Evolutionary conservation across 2,329 filamentous ascomycete species (phyloP).

Genomic region (Nemania diffusa): DNA sequence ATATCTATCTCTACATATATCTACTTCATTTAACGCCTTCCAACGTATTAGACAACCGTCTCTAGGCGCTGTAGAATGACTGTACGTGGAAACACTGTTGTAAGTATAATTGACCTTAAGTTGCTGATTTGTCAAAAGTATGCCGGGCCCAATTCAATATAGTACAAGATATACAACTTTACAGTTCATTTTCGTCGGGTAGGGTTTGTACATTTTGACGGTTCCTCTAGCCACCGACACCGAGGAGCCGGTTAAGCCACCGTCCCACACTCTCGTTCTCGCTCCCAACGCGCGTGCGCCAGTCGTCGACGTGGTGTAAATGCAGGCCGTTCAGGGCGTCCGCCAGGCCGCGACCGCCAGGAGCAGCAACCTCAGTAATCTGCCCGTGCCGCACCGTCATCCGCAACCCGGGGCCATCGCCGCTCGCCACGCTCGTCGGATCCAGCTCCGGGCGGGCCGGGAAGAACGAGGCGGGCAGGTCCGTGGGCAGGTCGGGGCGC

Average conservation of each 20-base stretch:
- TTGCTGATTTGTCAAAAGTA: background rate
- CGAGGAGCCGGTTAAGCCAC: slow-evolving; percentile 49
- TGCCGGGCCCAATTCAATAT: background rate
- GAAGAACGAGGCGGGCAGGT: slow-evolving; percentile 56
- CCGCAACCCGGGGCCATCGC: slow-evolving; percentile 19
- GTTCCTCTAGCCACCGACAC: slow-evolving; percentile 23
- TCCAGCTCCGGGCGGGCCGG: slow-evolving; percentile 45
- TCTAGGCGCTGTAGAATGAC: background rate
- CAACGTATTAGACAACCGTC: background rate
- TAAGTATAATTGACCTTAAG: background rate
- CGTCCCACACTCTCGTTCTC: slow-evolving; percentile 37
- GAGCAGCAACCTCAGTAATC: slow-evolving; percentile 43
- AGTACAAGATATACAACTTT: background rate
- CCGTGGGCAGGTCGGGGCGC: slow-evolving; percentile 56
- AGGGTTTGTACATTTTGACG: background rate
- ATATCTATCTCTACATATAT: slow-evolving; percentile 18
- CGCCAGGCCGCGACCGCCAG: background rate
- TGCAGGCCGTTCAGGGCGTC: slow-evolving; percentile 33
- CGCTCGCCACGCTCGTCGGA: background rate
- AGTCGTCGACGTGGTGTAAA: slow-evolving; percentile 46
- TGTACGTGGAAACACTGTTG: background rate
- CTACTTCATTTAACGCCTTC: background rate
- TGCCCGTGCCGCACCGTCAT: slow-evolving; percentile 55
- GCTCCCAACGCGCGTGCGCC: slow-evolving; percentile 34
- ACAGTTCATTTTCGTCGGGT: background rate